Evolutionary conservation across 2,329 filamentous ascomycete species (phyloP), one percentile per base, ranked within the genome.

Genomic region (Aureobasidium lini): DNA sequence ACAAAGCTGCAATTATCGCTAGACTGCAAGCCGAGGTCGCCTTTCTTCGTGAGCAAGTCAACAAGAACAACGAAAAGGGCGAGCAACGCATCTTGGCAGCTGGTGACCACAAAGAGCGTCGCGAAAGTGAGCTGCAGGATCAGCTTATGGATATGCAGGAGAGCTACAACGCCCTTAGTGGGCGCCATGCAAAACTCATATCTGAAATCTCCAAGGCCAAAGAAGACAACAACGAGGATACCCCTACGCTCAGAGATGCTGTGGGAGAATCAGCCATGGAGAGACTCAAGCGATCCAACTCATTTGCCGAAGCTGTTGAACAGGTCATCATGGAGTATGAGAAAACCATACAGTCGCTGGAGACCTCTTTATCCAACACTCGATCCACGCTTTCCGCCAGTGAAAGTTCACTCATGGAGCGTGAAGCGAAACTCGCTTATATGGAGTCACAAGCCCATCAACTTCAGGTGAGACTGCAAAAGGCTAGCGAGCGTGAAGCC

Each of bases 291-390:
- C 86, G 94, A 42, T 99, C 95, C 16, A 96, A 95, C 71, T 95
- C 90, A 0, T 97, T 99, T 70, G 92, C 93, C 1, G 88, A 95
- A 70, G 93, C 93, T 31, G 93, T 99, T 18, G 94, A 99, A 69
- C 89, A 95, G 69, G 90, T 99, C 23, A 90, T 99, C 3, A 78
- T 97, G 50, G 94, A 99, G 74, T 99, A 99, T 70, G 95, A 99
- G 72, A 97, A 95, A 80, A 99, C 95, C 0, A 99, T 99, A 52
- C 92, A 97, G 71, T 88, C 84, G 57, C 81, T 99, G 15, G 94
- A 99, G 73, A 86, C 91, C 53, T 96, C 92, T 1, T 82, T 99
- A 13, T 92, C 92, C 0, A 94, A 85, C 68, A 97, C 94, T 1
- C 84, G 94, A 60, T 81, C 88, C 36, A 90, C 89, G 0, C 79